A percentile compares a stretch with the other conserved stretches of the same genome.
phyloP scores from a whole-genome alignment of 805 yeast species.

The Candida germanica region DNA sequence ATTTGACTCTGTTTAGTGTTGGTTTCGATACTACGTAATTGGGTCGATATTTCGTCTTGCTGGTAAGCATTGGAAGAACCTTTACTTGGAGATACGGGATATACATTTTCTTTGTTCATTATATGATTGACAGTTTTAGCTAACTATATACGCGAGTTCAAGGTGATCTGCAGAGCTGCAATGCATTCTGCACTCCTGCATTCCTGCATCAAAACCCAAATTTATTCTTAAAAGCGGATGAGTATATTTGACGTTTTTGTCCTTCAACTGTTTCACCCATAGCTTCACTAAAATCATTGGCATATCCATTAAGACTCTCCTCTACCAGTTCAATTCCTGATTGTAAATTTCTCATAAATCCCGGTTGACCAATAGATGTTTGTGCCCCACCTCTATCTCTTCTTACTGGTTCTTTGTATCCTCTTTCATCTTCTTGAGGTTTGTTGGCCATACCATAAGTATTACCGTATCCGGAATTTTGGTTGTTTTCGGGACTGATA shows the following conservation, averaged over 20 bases:
- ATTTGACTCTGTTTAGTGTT: slow-evolving; percentile 33
- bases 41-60: slow-evolving; percentile 2
- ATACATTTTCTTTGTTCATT: background rate
- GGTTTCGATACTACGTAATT: slow-evolving; percentile 20
- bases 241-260: slow-evolving; percentile 48
- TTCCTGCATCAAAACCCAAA: slow-evolving; percentile 42
- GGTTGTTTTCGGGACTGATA: slow-evolving; percentile 45
- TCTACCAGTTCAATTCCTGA: slow-evolving; percentile 53
- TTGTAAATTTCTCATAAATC: slow-evolving; percentile 45
- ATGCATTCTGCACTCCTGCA: background rate
- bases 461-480: slow-evolving; percentile 29
- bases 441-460: slow-evolving; percentile 9
- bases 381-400: slow-evolving; percentile 26
- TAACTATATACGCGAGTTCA: too few species aligned
- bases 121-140: too few species aligned
- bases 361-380: slow-evolving; percentile 43
- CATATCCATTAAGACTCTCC: slow-evolving; percentile 55
- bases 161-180: too few species aligned
- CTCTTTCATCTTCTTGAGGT: slow-evolving; percentile 18
- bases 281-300: slow-evolving; percentile 50
- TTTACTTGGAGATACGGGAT: too few species aligned
- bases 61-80: too few species aligned
- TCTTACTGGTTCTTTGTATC: slow-evolving; percentile 50
- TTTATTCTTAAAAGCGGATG: slow-evolving; percentile 50
- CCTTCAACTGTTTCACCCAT: slow-evolving; percentile 51